phyloP scores from a whole-genome alignment of 1,284 basidiomycete genomes.

The Cryptococcus sp. region DNA sequence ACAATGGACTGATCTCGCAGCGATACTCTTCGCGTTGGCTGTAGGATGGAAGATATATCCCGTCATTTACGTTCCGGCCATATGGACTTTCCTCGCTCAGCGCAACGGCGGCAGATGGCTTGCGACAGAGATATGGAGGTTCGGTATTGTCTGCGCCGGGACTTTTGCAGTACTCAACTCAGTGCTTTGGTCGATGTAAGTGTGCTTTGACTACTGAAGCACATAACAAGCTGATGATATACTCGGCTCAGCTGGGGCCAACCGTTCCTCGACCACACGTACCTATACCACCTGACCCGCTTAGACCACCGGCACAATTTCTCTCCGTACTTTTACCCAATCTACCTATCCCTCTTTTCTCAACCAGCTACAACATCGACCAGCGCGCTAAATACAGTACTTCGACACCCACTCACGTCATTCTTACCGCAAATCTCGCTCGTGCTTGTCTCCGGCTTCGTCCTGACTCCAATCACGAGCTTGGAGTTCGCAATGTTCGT shows the following conservation, averaged over 20 bases:
- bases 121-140: slow-evolving; percentile 64
- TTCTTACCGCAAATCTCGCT: slow-evolving; percentile 55
- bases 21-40: slow-evolving; percentile 71
- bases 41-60: slow-evolving; percentile 97
- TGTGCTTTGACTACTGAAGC: slow-evolving; percentile 20
- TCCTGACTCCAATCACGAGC: slow-evolving; percentile 53
- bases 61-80: slow-evolving; percentile 79
- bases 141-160: slow-evolving; percentile 66
- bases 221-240: background rate
- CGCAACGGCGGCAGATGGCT: slow-evolving; percentile 54
- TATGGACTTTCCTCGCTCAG: slow-evolving; percentile 63
- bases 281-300: slow-evolving; percentile 87
- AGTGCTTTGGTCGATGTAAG: slow-evolving; percentile 75
- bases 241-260: slow-evolving; percentile 76
- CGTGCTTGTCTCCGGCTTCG: slow-evolving; percentile 38
- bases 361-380: slow-evolving; percentile 49
- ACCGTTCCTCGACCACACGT: slow-evolving; percentile 88
- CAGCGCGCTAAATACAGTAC: slow-evolving; percentile 12
- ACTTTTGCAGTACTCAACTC: slow-evolving; percentile 70
- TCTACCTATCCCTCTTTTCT: slow-evolving; percentile 65
- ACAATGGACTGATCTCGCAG: slow-evolving; percentile 58
- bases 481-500: slow-evolving; percentile 76
- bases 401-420: slow-evolving; percentile 45
- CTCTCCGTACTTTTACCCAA: slow-evolving; percentile 93
- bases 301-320: slow-evolving; percentile 98